Percentiles rank a stretch among this genome's conserved stretches.
phyloP scores from a whole-genome alignment of 2,329 filamentous ascomycete species.

The Paecilomyces variotii region DNA sequence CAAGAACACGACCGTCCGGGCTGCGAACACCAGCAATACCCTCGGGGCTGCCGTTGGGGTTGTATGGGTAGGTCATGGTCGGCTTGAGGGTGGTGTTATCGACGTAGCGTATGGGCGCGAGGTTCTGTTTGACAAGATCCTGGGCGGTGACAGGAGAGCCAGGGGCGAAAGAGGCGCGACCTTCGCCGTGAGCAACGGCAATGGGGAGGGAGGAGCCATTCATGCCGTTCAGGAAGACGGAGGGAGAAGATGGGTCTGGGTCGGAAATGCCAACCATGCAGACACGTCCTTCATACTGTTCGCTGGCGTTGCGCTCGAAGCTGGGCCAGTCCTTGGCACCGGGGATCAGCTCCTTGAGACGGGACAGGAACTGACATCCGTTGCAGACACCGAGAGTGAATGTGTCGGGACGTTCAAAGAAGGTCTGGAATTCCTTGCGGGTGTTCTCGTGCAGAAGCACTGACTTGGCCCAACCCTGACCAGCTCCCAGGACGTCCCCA shows the following conservation, averaged over 20 bases:
- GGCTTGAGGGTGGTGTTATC: slow-evolving; percentile 65
- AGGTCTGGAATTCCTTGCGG: slow-evolving; percentile 68
- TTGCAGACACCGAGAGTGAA: slow-evolving; percentile 95
- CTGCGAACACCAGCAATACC: slow-evolving; percentile 76
- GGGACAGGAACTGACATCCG: slow-evolving; percentile 88
- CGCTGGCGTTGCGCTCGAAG: slow-evolving; percentile 74
- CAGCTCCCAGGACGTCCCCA: slow-evolving; percentile 85
- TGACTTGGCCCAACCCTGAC: slow-evolving; percentile 91
- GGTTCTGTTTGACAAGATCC: slow-evolving; percentile 54
- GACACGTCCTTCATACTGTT: slow-evolving; percentile 84
- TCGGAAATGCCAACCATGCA: slow-evolving; percentile 76
- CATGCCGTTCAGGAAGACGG: slow-evolving; percentile 91
- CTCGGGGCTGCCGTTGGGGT: slow-evolving; percentile 76
- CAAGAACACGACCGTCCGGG: slow-evolving; percentile 69
- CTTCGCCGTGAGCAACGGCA: slow-evolving; percentile 84
- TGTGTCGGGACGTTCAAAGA: slow-evolving; percentile 83
- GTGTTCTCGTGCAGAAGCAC: slow-evolving; percentile 74
- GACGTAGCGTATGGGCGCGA: slow-evolving; percentile 73
- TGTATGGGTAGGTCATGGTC: slow-evolving; percentile 79
- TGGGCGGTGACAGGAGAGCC: slow-evolving; percentile 37
- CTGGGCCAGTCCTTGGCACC: slow-evolving; percentile 75
- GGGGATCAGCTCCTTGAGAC: slow-evolving; percentile 75
- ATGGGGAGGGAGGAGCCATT: slow-evolving; percentile 72
- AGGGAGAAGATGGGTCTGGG: slow-evolving; percentile 46
- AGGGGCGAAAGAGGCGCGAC: slow-evolving; percentile 64